These are phyloP conservation scores for Grosmannia clavigera DNA, from an alignment of 2,329 filamentous ascomycete species.

Conservation along the genomic window DNA sequence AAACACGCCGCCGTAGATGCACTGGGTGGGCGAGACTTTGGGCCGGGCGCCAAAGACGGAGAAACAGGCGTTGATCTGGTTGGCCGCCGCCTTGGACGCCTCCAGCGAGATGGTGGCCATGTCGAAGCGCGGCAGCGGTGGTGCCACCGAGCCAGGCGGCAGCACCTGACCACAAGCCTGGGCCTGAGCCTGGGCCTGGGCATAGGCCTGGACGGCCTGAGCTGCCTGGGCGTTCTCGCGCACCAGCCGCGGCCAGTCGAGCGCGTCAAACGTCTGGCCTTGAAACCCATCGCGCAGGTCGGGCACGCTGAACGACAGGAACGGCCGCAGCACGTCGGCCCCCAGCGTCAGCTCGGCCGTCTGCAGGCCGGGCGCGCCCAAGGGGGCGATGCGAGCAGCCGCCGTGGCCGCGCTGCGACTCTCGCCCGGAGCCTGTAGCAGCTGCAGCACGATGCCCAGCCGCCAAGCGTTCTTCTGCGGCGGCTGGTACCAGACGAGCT, in stretches of 20 bases:
- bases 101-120: conserved; percentile 18
- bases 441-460: conserved; percentile 20
- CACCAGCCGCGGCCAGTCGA: conserved; percentile 19
- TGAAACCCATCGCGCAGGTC: conserved; percentile 14
- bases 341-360: conserved; percentile 12
- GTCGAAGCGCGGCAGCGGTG: neutral
- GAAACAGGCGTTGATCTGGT: conserved; percentile 22
- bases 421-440: neutral
- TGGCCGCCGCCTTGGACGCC: conserved; percentile 24
- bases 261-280: conserved; percentile 15
- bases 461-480: conserved; percentile 20
- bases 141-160: neutral
- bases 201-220: neutral
- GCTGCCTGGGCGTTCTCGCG: neutral
- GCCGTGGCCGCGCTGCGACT: conserved; percentile 8
- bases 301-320: conserved; percentile 25
- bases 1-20: conserved; percentile 20
- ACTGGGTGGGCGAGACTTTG: conserved; percentile 11
- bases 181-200: conserved; percentile 8
- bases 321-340: conserved; percentile 21
- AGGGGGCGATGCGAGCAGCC: conserved; percentile 17
- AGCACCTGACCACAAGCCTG: conserved; percentile 5
- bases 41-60: conserved; percentile 19
- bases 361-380: conserved; percentile 16
- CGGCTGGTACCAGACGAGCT: conserved; percentile 24